Evolutionary conservation across 2,329 filamentous ascomycete genomes (phyloP).

Genomic region (Coniella vitis): DNA sequence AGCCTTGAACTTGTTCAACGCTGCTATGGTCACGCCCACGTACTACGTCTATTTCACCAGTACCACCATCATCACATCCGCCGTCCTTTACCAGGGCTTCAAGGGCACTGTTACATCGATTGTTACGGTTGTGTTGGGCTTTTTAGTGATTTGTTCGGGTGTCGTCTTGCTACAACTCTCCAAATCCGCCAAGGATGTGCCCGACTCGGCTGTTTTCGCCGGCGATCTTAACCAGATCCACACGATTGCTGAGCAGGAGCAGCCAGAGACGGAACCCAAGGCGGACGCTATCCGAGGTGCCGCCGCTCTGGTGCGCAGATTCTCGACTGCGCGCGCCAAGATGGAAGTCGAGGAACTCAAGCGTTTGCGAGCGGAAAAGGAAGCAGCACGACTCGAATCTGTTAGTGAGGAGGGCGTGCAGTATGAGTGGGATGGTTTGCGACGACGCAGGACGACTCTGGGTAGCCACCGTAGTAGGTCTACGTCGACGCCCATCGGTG

Average conservation of each 20-base stretch:
- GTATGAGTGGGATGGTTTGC: conserved; percentile 87
- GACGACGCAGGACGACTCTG: conserved; percentile 53
- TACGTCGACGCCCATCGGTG: conserved; percentile 26
- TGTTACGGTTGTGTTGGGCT: conserved; percentile 84
- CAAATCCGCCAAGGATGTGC: conserved; percentile 95
- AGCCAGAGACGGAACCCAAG: conserved; percentile 93
- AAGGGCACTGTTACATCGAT: conserved; percentile 78
- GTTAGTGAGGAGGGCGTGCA: conserved; percentile 68
- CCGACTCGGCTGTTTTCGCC: conserved; percentile 83
- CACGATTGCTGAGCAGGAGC: conserved; percentile 89
- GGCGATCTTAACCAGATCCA: conserved; percentile 93
- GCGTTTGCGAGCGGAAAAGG: conserved; percentile 71
- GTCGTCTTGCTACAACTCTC: conserved; percentile 93
- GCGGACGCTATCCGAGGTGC: conserved; percentile 91
- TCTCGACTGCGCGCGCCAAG: conserved; percentile 69
- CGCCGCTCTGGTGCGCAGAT: conserved; percentile 76
- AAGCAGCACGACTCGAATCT: conserved; percentile 61
- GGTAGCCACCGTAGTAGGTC: conserved; percentile 32
- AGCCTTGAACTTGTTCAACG: conserved; percentile 96
- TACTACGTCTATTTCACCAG: conserved; percentile 99
- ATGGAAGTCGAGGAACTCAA: conserved; percentile 75
- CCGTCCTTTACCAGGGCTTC: conserved; percentile 88
- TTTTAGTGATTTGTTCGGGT: conserved; percentile 87
- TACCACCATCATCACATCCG: conserved; percentile 88
- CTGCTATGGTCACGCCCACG: conserved; percentile 91